Base-by-base conservation (phyloP, 805 yeast species). In the Torulaspora quercuum region DNA sequence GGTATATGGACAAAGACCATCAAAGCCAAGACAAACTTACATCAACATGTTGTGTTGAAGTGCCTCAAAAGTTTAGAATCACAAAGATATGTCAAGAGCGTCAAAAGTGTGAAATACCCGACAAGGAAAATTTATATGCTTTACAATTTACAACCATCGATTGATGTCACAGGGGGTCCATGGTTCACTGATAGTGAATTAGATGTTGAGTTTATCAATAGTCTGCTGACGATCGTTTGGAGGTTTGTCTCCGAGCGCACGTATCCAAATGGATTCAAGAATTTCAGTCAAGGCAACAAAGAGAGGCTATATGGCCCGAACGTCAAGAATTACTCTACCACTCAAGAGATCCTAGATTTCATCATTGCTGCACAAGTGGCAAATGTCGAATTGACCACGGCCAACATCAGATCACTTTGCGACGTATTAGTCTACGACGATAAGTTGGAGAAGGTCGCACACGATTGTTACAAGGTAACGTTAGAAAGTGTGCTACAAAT, bases 131-230 rank as follows among this genome's bases (percentile, higher is more conserved):
- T 92, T 21, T 94, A 90, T 63, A 92, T 92, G 97, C 70, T 92
- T 36, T 90, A 89, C 58, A 80, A 86, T 55, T 67, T 92, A 48
- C 95, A 88, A 57, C 98, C 98, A 4, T 82, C 95, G 3, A 80
- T 86, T 20, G 97, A 90, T 48, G 92, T 92, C 24, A 92, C 97
- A 0, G 98, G 98, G 46, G 98, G 98, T 4, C 97, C 97, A 3
- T 92, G 98, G 98, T 92, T 89, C 57, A 88, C 97, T 0, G 98
- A 92, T 57, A 79, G 89, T 22, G 97, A 92, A 61, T 70, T 92
- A 39, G 98, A 92, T 57, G 79, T 87, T 3, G 97, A 90, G 61
- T 92, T 92, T 53, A 89, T 92, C 41, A 90, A 86, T 48, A 78
- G 87, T 31, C 65, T 92, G 37, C 61, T 86, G 47, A 78, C 86